These are phyloP conservation scores for Tuctoria greenei DNA, from an alignment of 176 grass and related monocot species.

Conservation along the genomic window DNA sequence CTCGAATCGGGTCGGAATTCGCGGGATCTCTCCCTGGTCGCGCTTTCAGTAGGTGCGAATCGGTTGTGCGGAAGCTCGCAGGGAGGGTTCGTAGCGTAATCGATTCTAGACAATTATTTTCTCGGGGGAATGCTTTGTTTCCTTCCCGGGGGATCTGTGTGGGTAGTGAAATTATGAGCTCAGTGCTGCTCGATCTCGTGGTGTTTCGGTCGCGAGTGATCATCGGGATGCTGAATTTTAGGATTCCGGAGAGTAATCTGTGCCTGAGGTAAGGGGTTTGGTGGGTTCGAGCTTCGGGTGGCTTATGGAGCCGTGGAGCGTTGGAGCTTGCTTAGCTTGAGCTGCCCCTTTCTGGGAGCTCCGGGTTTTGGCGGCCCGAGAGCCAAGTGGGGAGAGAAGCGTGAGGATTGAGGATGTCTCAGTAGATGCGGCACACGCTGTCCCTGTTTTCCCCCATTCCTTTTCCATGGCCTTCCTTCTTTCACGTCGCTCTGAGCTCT, in stretches of 20 bases:
- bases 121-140: slow-evolving; percentile 10
- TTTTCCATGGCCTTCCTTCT: not conserved
- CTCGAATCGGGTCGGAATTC: slow-evolving; percentile 52
- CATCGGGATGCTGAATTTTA: slow-evolving; percentile 32
- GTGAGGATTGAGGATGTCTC: slow-evolving; percentile 46
- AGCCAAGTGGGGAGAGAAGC: slow-evolving; percentile 19
- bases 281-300: slow-evolving; percentile 43
- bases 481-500: slow-evolving; percentile 10
- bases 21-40: not conserved
- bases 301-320: slow-evolving; percentile 8
- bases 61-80: slow-evolving; percentile 2
- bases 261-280: slow-evolving; percentile 6
- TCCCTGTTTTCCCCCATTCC: slow-evolving; percentile 11
- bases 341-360: slow-evolving; percentile 21
- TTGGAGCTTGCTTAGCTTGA: slow-evolving; percentile 17
- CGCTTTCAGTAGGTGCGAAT: slow-evolving; percentile 24
- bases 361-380: slow-evolving; percentile 33
- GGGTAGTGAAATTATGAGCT: slow-evolving; percentile 34
- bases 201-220: slow-evolving; percentile 2
- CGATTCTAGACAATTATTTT: slow-evolving; percentile 10
- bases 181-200: slow-evolving; percentile 44
- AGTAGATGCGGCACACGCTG: slow-evolving; percentile 39
- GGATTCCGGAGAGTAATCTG: slow-evolving; percentile 35
- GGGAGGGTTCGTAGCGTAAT: slow-evolving; percentile 22
- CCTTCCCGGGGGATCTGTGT: slow-evolving; percentile 41